Base-by-base conservation (phyloP, 345 rosid species). In the Cardamine occulta region DNA sequence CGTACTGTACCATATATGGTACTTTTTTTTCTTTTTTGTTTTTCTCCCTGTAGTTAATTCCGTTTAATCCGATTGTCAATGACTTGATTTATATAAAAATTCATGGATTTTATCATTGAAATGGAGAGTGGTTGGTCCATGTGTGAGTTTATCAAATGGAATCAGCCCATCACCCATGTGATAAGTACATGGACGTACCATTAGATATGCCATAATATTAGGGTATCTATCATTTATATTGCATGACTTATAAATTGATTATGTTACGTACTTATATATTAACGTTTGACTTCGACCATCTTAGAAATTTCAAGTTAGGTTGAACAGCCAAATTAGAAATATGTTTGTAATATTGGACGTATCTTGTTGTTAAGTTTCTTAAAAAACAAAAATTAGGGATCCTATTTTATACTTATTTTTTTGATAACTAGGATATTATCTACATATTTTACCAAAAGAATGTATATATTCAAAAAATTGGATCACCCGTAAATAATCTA, bases 141-240 rank as follows among this genome's bases (percentile, higher is more conserved):
- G 80, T 79, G 81, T 72, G 74, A 72, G 64, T 60, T 37, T 57
- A 65, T 54, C 62, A 74, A 72, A 42, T 54, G 60, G 66, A 74
- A 29, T 31, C 48, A 65, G 72, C 23, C 48, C 83, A 82, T 81
- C 82, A 40, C 47, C 89, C 93, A 87, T 87, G 88, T 87, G 89
- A 80, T 68, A 70, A 62, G 48, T 68, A 63, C 81, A 51, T 83
- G 86, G 45, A 57, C 73, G 26, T 47, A 75, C 88, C 92, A 61
- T 64, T 66, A 80, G 29, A 78, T 81, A 70, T 82, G 88, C 79
- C 90, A 70, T 63, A 37, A 54, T 42, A 52, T 21, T 55, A 58
- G 90, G 84, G 53, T 71, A 15, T 26, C 59, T 62, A 72, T 70
- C 37, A 56, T 49, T 29, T 59, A 64, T 55, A 17, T 8, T 52